A percentile compares a stretch with the other conserved stretches of the same genome.
Evolutionary conservation across 2,329 filamentous ascomycete genomes (phyloP).

Genomic region (Venturia carpophila): DNA sequence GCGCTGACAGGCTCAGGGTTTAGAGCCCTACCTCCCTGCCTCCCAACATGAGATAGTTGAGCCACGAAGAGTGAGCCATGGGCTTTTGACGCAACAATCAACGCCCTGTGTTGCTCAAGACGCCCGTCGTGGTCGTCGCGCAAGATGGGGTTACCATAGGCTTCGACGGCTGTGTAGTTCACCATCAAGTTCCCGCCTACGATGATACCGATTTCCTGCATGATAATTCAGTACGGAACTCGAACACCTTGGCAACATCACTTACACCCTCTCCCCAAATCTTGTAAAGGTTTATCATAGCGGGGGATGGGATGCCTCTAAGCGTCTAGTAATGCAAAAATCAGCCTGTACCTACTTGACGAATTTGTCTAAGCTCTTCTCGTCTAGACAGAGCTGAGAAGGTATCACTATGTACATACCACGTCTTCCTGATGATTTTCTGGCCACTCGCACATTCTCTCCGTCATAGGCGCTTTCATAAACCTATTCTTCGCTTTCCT

Average conservation of each 20-base stretch:
- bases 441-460: slow-evolving; percentile 53
- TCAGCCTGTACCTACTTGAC: slow-evolving; percentile 33
- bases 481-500: slow-evolving; percentile 13
- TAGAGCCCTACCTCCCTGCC: slow-evolving; percentile 42
- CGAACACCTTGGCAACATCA: neutral
- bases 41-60: slow-evolving; percentile 56
- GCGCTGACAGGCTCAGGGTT: slow-evolving; percentile 46
- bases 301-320: slow-evolving; percentile 29
- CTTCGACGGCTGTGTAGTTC: slow-evolving; percentile 51
- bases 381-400: slow-evolving; percentile 35
- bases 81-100: slow-evolving; percentile 49
- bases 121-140: slow-evolving; percentile 47
- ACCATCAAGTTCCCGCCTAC: slow-evolving; percentile 59
- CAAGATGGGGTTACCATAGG: slow-evolving; percentile 52
- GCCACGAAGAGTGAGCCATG: slow-evolving; percentile 51
- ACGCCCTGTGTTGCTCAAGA: slow-evolving; percentile 51
- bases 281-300: slow-evolving; percentile 41
- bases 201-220: slow-evolving; percentile 42
- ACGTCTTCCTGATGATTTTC: slow-evolving; percentile 14
- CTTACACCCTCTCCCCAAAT: slow-evolving; percentile 51
- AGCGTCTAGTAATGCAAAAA: slow-evolving; percentile 25
- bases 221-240: neutral
- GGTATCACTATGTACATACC: slow-evolving; percentile 33
- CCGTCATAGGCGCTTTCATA: slow-evolving; percentile 49
- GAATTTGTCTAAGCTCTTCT: slow-evolving; percentile 25